These are phyloP conservation scores for Pestalotiopsis sp. DNA, from an alignment of 2,329 filamentous ascomycete species.

Conservation along the genomic window DNA sequence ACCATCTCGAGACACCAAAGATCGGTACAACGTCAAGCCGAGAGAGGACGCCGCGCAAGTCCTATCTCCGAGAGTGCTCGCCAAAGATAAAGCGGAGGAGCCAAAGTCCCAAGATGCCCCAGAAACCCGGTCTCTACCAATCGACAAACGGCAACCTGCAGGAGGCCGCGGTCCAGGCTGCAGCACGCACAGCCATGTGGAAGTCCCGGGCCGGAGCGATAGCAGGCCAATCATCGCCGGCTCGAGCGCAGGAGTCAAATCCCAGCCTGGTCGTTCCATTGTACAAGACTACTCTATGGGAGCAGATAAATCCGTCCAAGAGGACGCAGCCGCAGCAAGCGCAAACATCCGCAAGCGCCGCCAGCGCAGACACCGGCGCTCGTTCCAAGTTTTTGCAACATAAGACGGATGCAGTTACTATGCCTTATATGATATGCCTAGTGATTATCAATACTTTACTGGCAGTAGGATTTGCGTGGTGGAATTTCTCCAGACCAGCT, in stretches of 20 bases:
- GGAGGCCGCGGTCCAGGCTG: slow-evolving; percentile 24
- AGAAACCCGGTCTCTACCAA: slow-evolving; percentile 14
- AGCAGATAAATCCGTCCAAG: background rate
- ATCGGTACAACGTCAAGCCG: slow-evolving; percentile 25
- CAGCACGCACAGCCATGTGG: slow-evolving; percentile 26
- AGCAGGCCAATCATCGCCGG: slow-evolving; percentile 14
- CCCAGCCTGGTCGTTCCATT: slow-evolving; percentile 12
- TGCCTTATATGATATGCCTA: background rate
- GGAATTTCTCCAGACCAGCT: slow-evolving; percentile 23
- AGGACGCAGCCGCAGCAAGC: background rate
- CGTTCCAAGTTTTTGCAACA: slow-evolving; percentile 16
- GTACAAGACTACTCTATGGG: background rate
- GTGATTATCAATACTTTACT: background rate
- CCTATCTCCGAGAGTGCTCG: slow-evolving; percentile 2
- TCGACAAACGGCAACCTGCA: slow-evolving; percentile 13
- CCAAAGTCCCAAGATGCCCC: background rate
- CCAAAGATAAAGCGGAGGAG: background rate
- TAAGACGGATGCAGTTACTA: slow-evolving; percentile 5
- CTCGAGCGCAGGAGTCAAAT: slow-evolving; percentile 12
- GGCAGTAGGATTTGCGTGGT: slow-evolving; percentile 20
- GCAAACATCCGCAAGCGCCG: slow-evolving; percentile 1
- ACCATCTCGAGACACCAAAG: slow-evolving; percentile 23
- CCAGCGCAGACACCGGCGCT: slow-evolving; percentile 23
- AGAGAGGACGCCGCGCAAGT: slow-evolving; percentile 14
- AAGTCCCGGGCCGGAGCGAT: slow-evolving; percentile 22